Percentiles rank a stretch among this genome's conserved stretches.
Evolutionary conservation across 2,329 filamentous ascomycete genomes (phyloP).

Genomic region (Alternaria conjuncta): DNA sequence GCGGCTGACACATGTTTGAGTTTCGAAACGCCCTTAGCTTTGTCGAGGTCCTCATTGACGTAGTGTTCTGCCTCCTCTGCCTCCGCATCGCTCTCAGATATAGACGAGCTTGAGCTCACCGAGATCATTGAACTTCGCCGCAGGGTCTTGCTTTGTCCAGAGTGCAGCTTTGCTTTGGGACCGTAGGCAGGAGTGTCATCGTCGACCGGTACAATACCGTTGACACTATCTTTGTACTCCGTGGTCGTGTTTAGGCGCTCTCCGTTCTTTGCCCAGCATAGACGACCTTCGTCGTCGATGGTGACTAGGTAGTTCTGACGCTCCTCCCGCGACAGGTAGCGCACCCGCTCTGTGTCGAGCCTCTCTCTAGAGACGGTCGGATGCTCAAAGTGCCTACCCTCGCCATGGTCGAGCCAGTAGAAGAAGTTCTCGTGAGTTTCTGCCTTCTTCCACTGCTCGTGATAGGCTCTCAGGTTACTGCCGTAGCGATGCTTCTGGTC

Average conservation of each 20-base stretch:
- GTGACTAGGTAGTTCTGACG: constrained; percentile 79
- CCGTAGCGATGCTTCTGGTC: constrained; percentile 88
- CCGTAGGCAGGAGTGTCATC: constrained; percentile 53
- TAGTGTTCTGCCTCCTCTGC: constrained; percentile 69
- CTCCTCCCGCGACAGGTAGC: constrained; percentile 85
- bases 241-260: constrained; percentile 77
- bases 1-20: constrained; percentile 72
- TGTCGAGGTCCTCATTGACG: constrained; percentile 67
- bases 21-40: constrained; percentile 66
- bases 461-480: constrained; percentile 80
- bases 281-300: constrained; percentile 73
- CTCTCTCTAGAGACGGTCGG: constrained; percentile 74
- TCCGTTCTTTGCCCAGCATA: constrained; percentile 89
- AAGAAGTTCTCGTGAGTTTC: constrained; percentile 89
- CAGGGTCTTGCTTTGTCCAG: constrained; percentile 30
- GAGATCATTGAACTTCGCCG: constrained; percentile 34
- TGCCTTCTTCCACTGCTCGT: constrained; percentile 80
- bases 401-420: constrained; percentile 88
- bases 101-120: constrained; percentile 43
- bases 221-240: constrained; percentile 78
- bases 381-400: constrained; percentile 73
- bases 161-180: constrained; percentile 31
- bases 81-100: constrained; percentile 63
- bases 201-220: constrained; percentile 60
- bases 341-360: constrained; percentile 78